These are phyloP conservation scores for Aethionema arabicum DNA, from an alignment of 345 rosid genomes.

Conservation along the genomic window DNA sequence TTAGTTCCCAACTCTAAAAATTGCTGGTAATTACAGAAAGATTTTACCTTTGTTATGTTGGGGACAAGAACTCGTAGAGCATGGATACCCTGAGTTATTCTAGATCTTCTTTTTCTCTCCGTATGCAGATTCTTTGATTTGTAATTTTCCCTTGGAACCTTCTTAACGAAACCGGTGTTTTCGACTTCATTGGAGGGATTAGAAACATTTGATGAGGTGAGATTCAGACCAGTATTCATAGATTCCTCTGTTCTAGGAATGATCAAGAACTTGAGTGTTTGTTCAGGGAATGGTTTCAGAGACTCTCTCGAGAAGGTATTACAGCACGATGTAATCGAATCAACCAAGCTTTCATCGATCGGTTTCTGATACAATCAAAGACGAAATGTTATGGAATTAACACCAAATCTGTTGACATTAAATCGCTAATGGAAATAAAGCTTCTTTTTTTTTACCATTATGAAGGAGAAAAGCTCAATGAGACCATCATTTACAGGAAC, in stretches of 20 bases:
- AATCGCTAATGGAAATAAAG: constrained; percentile 4
- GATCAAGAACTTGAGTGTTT: constrained; percentile 16
- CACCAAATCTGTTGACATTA: not conserved
- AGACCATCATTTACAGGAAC: constrained; percentile 74
- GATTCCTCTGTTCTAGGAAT: constrained; percentile 32
- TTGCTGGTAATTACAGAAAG: not conserved
- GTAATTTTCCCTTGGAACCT: constrained; percentile 36
- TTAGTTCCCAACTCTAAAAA: too few relatives aligned
- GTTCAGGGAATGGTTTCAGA: constrained; percentile 27
- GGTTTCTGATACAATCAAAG: constrained; percentile 48
- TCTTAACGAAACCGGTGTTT: constrained; percentile 19
- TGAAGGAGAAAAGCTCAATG: constrained; percentile 70
- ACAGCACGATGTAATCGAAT: constrained; percentile 46
- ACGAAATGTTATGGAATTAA: constrained; percentile 3
- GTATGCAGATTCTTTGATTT: constrained; percentile 74
- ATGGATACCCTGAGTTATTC: constrained; percentile 52
- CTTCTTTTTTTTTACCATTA: constrained; percentile 46
- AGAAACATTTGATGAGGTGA: constrained; percentile 51
- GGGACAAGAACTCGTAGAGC: constrained; percentile 71
- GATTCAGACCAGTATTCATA: constrained; percentile 25
- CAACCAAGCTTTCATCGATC: constrained; percentile 57
- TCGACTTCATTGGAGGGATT: constrained; percentile 43
- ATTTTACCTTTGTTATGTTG: constrained; percentile 78
- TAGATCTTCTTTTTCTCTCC: constrained; percentile 76
- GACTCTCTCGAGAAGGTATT: constrained; percentile 28